phyloP scores from a whole-genome alignment of 768 basidiomycete species.

The Hericium coralloides region DNA sequence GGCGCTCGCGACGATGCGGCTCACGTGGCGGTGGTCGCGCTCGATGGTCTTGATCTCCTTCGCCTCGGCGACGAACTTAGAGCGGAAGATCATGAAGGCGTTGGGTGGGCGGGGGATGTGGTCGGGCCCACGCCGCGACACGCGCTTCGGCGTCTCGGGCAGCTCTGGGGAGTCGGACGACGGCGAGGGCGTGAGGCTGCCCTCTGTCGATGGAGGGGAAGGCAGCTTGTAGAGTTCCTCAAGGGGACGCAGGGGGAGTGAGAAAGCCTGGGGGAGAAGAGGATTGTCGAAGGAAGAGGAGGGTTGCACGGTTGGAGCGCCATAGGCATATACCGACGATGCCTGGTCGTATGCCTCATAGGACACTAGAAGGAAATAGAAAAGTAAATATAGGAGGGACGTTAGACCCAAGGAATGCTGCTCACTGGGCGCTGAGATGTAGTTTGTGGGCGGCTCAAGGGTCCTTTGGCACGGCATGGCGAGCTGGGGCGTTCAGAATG shows the following conservation, averaged over 20 bases:
- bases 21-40: slow-evolving; percentile 16
- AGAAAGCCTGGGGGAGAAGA: no score
- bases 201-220: not conserved
- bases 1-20: slow-evolving; percentile 16
- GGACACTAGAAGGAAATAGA: no score
- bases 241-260: not conserved
- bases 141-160: not conserved
- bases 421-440: not conserved
- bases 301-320: no score
- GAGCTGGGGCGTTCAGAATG: not conserved
- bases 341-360: no score
- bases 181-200: not conserved
- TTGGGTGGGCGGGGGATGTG: slow-evolving; percentile 17
- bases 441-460: not conserved
- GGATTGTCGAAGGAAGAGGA: no score
- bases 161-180: not conserved
- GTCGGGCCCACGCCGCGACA: slow-evolving; percentile 2
- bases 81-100: slow-evolving; percentile 20
- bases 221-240: not conserved
- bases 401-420: not conserved
- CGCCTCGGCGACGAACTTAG: slow-evolving; percentile 18
- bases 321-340: no score
- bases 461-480: not conserved
- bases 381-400: no score
- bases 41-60: slow-evolving; percentile 12